Conservation (phyloP, 1,284 basidiomycete genomes). For the Puccinia triticina region DNA sequence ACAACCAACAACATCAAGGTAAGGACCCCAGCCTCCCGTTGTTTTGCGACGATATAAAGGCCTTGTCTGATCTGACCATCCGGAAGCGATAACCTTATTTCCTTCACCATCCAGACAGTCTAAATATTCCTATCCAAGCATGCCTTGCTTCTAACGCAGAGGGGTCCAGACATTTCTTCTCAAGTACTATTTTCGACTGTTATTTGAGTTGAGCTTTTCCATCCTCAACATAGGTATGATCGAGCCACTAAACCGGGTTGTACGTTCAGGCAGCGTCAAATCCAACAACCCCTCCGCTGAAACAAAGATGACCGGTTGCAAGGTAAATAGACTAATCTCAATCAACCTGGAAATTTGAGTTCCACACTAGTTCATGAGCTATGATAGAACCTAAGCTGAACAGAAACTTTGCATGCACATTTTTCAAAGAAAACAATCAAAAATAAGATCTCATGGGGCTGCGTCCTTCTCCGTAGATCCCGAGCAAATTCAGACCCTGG, state of each 20-base stretch:
- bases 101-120: neutral
- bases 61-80: neutral
- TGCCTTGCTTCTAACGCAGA: too few species aligned
- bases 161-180: too few species aligned
- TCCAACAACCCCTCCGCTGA: neutral
- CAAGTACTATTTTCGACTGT: too few species aligned
- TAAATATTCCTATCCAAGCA: neutral
- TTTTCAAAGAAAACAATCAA: neutral
- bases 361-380: neutral
- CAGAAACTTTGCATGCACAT: neutral
- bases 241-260: neutral
- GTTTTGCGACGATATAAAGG: neutral
- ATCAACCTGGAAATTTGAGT: neutral
- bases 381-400: neutral
- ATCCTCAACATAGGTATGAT: neutral
- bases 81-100: neutral
- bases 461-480: conserved; percentile 3
- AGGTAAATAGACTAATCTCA: neutral
- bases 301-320: neutral
- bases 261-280: conserved; percentile 3
- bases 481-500: conserved; percentile 20
- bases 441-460: neutral
- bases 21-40: neutral
- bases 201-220: neutral
- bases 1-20: neutral